Evolutionary conservation across 306 rosid species (phyloP), one percentile per base, ranked within the genome.

Genomic region (Fragaria iinumae): DNA sequence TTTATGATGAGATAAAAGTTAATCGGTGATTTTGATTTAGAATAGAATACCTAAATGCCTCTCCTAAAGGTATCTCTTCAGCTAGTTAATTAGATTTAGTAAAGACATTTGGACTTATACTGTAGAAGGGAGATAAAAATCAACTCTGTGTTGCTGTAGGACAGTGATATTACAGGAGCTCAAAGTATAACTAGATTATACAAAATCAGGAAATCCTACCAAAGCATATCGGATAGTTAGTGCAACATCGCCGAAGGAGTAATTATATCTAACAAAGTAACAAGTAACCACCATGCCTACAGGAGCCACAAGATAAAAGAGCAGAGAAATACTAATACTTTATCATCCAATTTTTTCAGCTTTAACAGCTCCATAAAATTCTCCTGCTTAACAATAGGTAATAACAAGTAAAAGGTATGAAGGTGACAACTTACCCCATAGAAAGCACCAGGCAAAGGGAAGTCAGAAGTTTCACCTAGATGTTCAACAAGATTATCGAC

Each of bases 371-470:
- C 4, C 21, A 14, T 32, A 14, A 32, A 64, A 0, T 32, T 64
- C 41, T 34, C n/a, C 43, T 29, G 43, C 12, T 64, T 29, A 14
- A 32, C 7, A 64, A 5, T 16, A 64, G 69, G 23, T 38, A 17
- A 7, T 25, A 59, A 32, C 34, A 70, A 68, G 68, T 53, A 34
- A 68, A 57, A 53, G 55, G 68, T 36, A 72, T 29, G 36, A 60
- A 79, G 16, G 55, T 56, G 78, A 55, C 38, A 53, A 85, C 93
- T 69, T 75, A 90, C 97, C 88, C 97, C 95, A 75, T 91, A 91
- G 77, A 91, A 91, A 63, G 97, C 93, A 73, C 89, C 89, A 41
- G 90, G 90, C 70, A 75, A 81, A 63, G 88, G 88, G 83, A 85
- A 55, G 59, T 77, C 83, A 20, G 88, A 79, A 55, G 79, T 43